Base-by-base conservation (phyloP, 2,329 filamentous ascomycete genomes). In the Nigrospora oryzae region DNA sequence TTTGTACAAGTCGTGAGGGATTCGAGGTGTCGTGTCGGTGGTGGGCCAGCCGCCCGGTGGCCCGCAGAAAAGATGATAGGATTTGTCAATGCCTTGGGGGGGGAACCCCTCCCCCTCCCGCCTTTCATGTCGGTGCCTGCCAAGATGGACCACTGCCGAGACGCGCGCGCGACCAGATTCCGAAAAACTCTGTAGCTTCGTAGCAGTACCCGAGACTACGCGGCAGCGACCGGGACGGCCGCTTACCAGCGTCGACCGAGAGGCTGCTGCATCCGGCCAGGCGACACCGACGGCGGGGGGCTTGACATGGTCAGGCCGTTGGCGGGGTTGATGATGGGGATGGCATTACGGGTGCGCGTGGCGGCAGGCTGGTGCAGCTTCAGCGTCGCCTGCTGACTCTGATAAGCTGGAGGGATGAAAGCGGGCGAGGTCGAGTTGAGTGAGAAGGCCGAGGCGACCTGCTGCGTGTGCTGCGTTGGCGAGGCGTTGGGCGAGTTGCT, bases 251-350 rank as follows among this genome's bases (percentile, higher is more conserved):
- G 71, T 50, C 73, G 68, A 46, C 64, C 65, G 51, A 77, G 67
- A 44, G 64, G 56, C 57, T 77, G 74, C 60, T 77, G 76, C 71
- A 83, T 75, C 62, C 78, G 72, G 60, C 71, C 71, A 50, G 80
- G 80, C 38, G 79, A 83, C 38, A 82, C 75, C 48, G 79, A 83
- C 36, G 84, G 84, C 23, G 91, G 89, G 54, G 91, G 91, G 71
- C 89, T 95, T 46, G 89, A 83, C 73, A 96, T 84, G 60, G 81
- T 79, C 64, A 89, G 82, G 60, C 93, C 89, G 46, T 91, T 96
- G 55, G 80, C 86, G 44, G 93, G 93, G 74, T 98, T 95, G 68
- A 97, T 88, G 64, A 98, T 98, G 48, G 91, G 91, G 55, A 97
- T 97, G 60, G 93, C 89, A 66, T 96, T 97, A 67, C 89, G 88